Conservation (phyloP, 1,139 yeast species). For the Pichia sp. region DNA sequence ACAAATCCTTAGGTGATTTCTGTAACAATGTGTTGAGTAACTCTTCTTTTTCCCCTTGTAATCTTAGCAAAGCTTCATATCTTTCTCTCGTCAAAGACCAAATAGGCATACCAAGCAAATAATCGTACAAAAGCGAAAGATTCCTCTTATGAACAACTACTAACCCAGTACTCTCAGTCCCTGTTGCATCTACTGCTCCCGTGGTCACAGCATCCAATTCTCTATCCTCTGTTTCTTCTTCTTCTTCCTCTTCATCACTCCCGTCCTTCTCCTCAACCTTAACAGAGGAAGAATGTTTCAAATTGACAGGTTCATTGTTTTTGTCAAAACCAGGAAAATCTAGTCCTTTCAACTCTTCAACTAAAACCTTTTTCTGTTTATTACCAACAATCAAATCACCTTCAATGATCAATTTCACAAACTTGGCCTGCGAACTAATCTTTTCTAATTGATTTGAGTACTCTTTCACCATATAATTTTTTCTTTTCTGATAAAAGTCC, state of each 20-base stretch:
- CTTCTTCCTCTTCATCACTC: conserved; percentile 24
- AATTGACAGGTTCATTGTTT: conserved; percentile 52
- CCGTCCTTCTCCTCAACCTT: conserved; percentile 36
- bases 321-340: conserved; percentile 77
- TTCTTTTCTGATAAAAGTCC: conserved; percentile 87
- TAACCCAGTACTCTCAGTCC: conserved; percentile 17
- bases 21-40: conserved; percentile 66
- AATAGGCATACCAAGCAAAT: conserved; percentile 80
- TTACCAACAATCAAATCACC: conserved; percentile 66
- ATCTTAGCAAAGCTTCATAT: conserved; percentile 71
- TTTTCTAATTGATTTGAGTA: conserved; percentile 72
- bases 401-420: conserved; percentile 85
- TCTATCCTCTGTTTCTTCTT: not conserved
- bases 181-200: conserved; percentile 32
- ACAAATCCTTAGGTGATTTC: conserved; percentile 78
- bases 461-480: conserved; percentile 68
- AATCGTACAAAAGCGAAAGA: conserved; percentile 60
- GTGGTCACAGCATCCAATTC: conserved; percentile 31
- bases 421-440: conserved; percentile 80
- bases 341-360: conserved; percentile 55
- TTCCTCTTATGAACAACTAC: conserved; percentile 41
- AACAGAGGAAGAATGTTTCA: conserved; percentile 30
- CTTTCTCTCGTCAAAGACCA: conserved; percentile 92
- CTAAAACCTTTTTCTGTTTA: conserved; percentile 61
- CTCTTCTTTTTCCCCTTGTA: conserved; percentile 65